phyloP scores from a whole-genome alignment of 257 asterid genomes.

The Solanum pinnatisectum region DNA sequence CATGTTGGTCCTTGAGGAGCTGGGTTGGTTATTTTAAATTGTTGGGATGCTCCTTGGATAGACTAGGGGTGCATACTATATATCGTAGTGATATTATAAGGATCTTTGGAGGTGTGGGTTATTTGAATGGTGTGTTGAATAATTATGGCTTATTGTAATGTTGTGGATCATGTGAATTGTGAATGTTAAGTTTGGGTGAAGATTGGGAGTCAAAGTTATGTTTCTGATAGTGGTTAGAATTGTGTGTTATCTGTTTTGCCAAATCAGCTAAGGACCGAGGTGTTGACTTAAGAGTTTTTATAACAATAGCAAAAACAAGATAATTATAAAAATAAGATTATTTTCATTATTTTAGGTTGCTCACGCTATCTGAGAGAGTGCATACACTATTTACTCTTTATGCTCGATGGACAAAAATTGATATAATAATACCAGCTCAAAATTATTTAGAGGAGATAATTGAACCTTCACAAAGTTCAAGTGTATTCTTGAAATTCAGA shows the following conservation, averaged over 20 bases:
- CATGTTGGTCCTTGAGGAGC: neutral
- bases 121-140: too few species aligned
- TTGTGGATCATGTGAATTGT: neutral
- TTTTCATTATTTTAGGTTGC: neutral
- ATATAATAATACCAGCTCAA: too few species aligned
- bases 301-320: neutral
- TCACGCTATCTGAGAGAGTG: neutral
- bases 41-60: neutral
- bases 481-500: too few species aligned
- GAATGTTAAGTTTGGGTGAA: neutral
- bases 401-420: too few species aligned
- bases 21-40: neutral
- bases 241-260: neutral
- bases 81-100: too few species aligned
- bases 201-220: neutral
- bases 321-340: too few species aligned
- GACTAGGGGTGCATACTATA: neutral
- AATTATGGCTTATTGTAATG: neutral
- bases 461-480: too few species aligned
- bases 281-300: neutral
- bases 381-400: neutral
- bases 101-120: neutral
- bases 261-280: neutral
- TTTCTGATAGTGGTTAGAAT: neutral
- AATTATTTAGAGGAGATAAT: too few species aligned